phyloP scores from a whole-genome alignment of 2,329 filamentous ascomycete species.

The Celoporthe dispersa region DNA sequence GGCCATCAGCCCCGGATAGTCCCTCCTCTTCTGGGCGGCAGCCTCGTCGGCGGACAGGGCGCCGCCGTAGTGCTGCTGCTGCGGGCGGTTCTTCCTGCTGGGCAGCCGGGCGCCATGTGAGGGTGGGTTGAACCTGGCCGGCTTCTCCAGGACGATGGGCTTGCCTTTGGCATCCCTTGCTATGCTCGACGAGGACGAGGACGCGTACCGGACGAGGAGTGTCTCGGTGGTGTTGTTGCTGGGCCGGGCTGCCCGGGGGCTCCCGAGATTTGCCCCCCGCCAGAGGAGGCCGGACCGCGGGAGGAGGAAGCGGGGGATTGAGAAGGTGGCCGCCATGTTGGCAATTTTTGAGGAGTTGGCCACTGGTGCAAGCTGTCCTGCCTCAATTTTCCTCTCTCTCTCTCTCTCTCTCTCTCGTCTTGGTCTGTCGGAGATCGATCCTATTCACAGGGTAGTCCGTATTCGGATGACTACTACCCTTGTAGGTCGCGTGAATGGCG shows the following conservation, averaged over 20 bases:
- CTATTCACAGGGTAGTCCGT: background rate
- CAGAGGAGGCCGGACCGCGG: conserved; percentile 64
- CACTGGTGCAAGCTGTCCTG: background rate
- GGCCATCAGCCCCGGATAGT: conserved; percentile 90
- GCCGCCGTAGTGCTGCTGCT: conserved; percentile 76
- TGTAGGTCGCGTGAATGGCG: background rate
- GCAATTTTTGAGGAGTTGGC: background rate
- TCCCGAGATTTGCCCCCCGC: conserved; percentile 42
- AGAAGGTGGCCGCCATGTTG: conserved; percentile 50
- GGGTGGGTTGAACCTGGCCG: conserved; percentile 86
- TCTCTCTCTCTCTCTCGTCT: background rate
- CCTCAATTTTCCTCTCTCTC: background rate
- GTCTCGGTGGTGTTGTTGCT: conserved; percentile 36
- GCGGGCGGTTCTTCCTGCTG: conserved; percentile 51
- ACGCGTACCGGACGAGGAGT: conserved; percentile 38
- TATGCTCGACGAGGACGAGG: conserved; percentile 36
- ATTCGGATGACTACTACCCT: background rate
- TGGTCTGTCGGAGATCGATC: background rate
- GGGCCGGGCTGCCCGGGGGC: conserved; percentile 30
- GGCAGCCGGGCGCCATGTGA: conserved; percentile 79
- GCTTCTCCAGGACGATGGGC: conserved; percentile 79
- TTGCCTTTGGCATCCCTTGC: conserved; percentile 47
- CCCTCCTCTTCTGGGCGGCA: conserved; percentile 66
- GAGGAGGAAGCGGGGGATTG: conserved; percentile 71
- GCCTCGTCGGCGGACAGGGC: conserved; percentile 68